Percentiles rank a stretch among this genome's conserved stretches.
Evolutionary conservation across 2,329 filamentous ascomycete genomes (phyloP).

Genomic region (Cladosporium cucumerinum): DNA sequence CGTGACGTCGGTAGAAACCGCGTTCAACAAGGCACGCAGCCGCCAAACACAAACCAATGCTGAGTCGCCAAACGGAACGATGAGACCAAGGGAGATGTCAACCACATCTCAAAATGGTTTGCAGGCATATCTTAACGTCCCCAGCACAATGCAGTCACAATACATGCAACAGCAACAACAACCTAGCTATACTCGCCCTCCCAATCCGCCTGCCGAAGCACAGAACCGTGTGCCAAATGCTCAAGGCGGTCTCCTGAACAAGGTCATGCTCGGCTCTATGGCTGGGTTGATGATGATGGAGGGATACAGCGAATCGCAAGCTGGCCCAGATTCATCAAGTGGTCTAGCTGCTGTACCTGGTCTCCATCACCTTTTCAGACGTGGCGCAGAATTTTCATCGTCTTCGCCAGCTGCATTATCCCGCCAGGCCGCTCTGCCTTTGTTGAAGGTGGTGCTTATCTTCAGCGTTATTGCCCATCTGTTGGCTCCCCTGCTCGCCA

Average conservation of each 20-base stretch:
- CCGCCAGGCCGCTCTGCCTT: constrained; percentile 35
- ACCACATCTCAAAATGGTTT: constrained; percentile 26
- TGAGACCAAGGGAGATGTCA: constrained; percentile 28
- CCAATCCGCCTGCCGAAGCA: constrained; percentile 33
- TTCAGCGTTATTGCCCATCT: constrained; percentile 56
- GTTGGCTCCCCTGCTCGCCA: constrained; percentile 54
- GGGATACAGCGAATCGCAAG: constrained; percentile 61
- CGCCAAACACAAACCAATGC: constrained; percentile 25
- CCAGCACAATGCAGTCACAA: constrained; percentile 31
- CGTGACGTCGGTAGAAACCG: constrained; percentile 62
- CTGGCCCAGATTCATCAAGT: constrained; percentile 46
- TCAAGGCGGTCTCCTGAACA: constrained; percentile 57
- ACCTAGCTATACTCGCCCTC: constrained; percentile 32
- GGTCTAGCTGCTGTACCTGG: constrained; percentile 44
- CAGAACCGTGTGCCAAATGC: constrained; percentile 28
- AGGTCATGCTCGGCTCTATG: constrained; percentile 89
- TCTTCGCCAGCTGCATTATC: constrained; percentile 24
- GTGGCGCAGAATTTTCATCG: constrained; percentile 22
- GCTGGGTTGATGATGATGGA: constrained; percentile 91
- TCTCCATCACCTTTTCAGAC: constrained; percentile 30
- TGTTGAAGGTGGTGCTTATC: constrained; percentile 51
- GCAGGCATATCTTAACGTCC: constrained; percentile 28
- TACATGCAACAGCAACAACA: constrained; percentile 34
- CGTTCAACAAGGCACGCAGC: constrained; percentile 50
- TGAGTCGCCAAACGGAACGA: constrained; percentile 22